A percentile compares a stretch with the other conserved stretches of the same genome.
phyloP scores from a whole-genome alignment of 2,329 filamentous ascomycete species.

The Verticillium albo-atrum region DNA sequence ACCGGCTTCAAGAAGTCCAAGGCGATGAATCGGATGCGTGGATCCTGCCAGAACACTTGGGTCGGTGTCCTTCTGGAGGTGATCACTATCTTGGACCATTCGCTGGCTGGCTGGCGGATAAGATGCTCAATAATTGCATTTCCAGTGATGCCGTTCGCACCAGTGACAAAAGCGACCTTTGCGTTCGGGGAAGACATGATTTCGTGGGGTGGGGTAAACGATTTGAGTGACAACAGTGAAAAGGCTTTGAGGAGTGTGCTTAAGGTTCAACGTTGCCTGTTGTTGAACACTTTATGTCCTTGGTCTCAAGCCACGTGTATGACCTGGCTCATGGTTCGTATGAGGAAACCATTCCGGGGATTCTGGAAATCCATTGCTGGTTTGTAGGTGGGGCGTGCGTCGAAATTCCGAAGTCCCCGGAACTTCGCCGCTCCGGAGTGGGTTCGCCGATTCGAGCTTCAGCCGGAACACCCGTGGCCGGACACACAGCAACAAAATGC shows the following conservation, averaged over 20 bases:
- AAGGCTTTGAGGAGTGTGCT: neutral
- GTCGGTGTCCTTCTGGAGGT: conserved; percentile 7
- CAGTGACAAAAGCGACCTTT: conserved; percentile 11
- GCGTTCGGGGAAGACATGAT: neutral
- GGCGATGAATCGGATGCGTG: conserved; percentile 6
- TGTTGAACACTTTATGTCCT: neutral
- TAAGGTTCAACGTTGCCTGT: neutral
- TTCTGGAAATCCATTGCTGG: neutral
- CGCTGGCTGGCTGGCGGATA: conserved; percentile 7
- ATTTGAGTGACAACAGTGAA: neutral
- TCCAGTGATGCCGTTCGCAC: conserved; percentile 26
- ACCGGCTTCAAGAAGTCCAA: conserved; percentile 10
- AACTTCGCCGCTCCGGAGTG: neutral
- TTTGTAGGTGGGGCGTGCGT: neutral
- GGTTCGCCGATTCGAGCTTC: neutral
- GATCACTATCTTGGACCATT: conserved; percentile 11
- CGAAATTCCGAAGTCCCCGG: neutral
- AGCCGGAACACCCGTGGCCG: neutral
- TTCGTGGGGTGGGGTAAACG: neutral
- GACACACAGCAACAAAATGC: neutral
- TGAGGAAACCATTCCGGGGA: neutral
- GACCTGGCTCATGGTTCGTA: neutral
- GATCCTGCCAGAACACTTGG: conserved; percentile 8
- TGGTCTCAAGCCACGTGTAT: neutral
- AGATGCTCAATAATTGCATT: conserved; percentile 27